Evolutionary conservation across 23 red algal genomes (phyloP), one percentile per base, ranked within the genome.

Genomic region (Chondrus crispus): DNA sequence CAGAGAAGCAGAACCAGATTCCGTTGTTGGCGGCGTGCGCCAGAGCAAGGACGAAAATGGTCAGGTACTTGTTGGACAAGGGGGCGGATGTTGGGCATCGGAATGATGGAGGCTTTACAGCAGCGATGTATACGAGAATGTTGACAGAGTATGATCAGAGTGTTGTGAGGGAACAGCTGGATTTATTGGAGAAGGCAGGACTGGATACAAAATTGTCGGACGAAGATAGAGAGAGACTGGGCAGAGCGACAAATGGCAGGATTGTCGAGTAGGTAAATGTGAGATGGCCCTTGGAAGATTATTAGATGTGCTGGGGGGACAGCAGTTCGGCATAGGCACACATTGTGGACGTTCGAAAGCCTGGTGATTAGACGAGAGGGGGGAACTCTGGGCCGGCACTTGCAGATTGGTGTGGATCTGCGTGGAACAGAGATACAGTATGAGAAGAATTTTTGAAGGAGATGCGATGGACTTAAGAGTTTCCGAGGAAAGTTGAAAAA

Each of bases 71-170:
- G 5, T 49, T 96, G 20, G 33, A 43, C 9, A 72, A 74, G 18
- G 94, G 94, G 2, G 94, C 94, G 12, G 88, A 96, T 78, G 87
- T 96, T 18, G 26, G 38, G 18, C 82, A 92, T 74, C 44, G 88
- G 50, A 96, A 96, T 55, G 94, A 91, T 33, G 94, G 94, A 11
- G 86, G 86, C 51, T 96, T 91, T 49, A 96, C 86, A 18, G 80
- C 87, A 11, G 29, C 85, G 13, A 96, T 96, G 94, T 96, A 96
- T 52, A 96, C 94, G 35, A 54, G 80, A 4, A 89, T 53, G 77
- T 74, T 90, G 46, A 32, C 41, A 2, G 85, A 88, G 46, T 89
- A 89, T 46, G 93, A 90, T 66, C 14, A 46, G 42, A 37, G 26
- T 30, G 58, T 95, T 53, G 57, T 95, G 42, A 51, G 44, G 24